Percentiles rank a stretch among this genome's conserved stretches.
phyloP scores from a whole-genome alignment of 106 monocot genomes.

The Dioscorea alata region DNA sequence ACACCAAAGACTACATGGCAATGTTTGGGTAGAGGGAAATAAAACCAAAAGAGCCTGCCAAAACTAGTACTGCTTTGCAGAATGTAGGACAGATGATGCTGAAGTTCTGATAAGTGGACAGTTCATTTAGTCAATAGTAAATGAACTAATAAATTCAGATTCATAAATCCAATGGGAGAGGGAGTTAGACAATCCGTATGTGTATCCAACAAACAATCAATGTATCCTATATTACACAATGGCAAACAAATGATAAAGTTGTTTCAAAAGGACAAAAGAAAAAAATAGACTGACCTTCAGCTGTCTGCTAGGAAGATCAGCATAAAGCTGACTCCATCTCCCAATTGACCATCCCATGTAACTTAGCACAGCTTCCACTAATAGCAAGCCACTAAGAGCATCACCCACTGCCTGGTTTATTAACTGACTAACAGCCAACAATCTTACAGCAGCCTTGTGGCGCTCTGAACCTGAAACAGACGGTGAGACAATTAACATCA shows the following conservation, averaged over 20 bases:
- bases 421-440: constrained; percentile 66
- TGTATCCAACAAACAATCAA: background rate
- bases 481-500: too few species aligned
- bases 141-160: background rate
- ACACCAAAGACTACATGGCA: background rate
- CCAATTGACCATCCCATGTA: constrained; percentile 78
- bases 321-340: constrained; percentile 74
- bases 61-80: background rate
- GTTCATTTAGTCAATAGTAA: background rate
- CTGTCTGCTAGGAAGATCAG: constrained; percentile 89
- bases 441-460: constrained; percentile 64
- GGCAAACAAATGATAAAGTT: background rate
- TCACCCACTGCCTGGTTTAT: constrained; percentile 96
- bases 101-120: too few species aligned
- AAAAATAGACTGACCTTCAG: constrained; percentile 50
- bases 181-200: background rate
- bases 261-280: background rate
- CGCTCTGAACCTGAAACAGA: constrained; percentile 40
- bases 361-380: constrained; percentile 76
- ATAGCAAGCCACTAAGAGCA: constrained; percentile 83
- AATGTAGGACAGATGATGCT: too few species aligned
- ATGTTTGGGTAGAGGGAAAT: background rate
- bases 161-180: background rate
- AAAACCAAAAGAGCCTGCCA: background rate
- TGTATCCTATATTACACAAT: background rate